phyloP scores from a whole-genome alignment of 495 filamentous ascomycete genomes.

The Penicillium odoratum region DNA sequence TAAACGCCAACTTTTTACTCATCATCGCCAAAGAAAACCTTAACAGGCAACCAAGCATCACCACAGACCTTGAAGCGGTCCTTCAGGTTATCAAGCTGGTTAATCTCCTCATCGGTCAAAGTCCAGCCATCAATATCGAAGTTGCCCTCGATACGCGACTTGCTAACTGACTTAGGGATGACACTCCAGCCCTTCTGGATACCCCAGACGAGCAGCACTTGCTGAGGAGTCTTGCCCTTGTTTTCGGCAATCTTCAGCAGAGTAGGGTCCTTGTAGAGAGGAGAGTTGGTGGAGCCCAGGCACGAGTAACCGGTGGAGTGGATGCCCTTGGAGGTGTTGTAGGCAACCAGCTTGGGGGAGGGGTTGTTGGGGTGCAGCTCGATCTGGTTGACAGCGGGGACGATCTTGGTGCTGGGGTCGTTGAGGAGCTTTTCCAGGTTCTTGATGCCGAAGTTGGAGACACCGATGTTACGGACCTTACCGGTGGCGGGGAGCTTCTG shows the following conservation, averaged over 20 bases:
- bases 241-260: constrained; percentile 60
- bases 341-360: constrained; percentile 75
- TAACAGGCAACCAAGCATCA: constrained; percentile 68
- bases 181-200: constrained; percentile 72
- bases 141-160: constrained; percentile 63
- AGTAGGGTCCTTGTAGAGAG: constrained; percentile 57
- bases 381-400: constrained; percentile 88
- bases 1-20: constrained; percentile 49
- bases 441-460: constrained; percentile 62
- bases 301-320: constrained; percentile 69
- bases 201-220: constrained; percentile 69
- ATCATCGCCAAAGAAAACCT: constrained; percentile 87
- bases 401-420: constrained; percentile 57
- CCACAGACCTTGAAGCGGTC: constrained; percentile 74
- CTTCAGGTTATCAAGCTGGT: constrained; percentile 60
- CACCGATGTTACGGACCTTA: constrained; percentile 73
- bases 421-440: constrained; percentile 59
- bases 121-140: constrained; percentile 66
- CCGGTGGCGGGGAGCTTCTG: constrained; percentile 78
- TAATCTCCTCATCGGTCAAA: constrained; percentile 63
- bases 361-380: constrained; percentile 86
- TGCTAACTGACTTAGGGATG: constrained; percentile 67
- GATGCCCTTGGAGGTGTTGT: constrained; percentile 66
- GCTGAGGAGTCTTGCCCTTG: constrained; percentile 66
- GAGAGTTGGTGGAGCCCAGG: constrained; percentile 59